A percentile compares a stretch with the other conserved stretches of the same genome.
Conservation (phyloP, 371 early-diverging fungal genomes). For the Lichtheimia ramosa region DNA sequence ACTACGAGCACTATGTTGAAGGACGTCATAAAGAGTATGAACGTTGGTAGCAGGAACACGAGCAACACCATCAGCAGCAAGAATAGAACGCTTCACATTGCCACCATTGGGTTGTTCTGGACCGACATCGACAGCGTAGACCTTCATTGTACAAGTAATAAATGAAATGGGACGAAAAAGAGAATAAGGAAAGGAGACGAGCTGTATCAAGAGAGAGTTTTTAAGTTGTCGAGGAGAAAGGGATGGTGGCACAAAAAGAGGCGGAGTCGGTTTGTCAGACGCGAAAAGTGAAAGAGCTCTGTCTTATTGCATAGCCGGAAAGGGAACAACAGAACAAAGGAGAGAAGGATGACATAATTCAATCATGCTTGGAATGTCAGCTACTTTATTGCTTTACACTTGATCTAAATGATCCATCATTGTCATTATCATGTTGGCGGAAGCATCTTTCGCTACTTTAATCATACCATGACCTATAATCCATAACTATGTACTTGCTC, state of each 20-base stretch:
- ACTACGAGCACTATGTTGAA: conserved; percentile 50
- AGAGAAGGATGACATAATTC: background rate
- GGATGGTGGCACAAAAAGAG: background rate
- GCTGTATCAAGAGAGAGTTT: background rate
- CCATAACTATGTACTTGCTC: background rate
- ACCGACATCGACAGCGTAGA: conserved; percentile 17
- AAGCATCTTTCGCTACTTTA: background rate
- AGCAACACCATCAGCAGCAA: conserved; percentile 55
- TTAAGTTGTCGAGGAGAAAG: background rate
- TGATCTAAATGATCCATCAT: too few relatives aligned
- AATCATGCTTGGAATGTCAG: conserved; percentile 10
- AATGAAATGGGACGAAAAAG: background rate
- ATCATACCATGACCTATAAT: background rate
- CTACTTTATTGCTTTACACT: background rate
- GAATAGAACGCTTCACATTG: conserved; percentile 55
- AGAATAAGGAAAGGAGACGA: background rate
- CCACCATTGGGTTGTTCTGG: conserved; percentile 29
- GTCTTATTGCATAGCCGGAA: background rate
- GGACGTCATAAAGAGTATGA: conserved; percentile 68
- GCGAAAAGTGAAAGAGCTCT: background rate
- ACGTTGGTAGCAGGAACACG: conserved; percentile 54
- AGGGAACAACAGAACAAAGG: background rate
- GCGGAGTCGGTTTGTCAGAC: background rate
- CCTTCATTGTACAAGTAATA: conserved; percentile 10
- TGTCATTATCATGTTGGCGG: background rate